phyloP scores from a whole-genome alignment of 2,329 filamentous ascomycete species.

The Didymellaceae sp. region DNA sequence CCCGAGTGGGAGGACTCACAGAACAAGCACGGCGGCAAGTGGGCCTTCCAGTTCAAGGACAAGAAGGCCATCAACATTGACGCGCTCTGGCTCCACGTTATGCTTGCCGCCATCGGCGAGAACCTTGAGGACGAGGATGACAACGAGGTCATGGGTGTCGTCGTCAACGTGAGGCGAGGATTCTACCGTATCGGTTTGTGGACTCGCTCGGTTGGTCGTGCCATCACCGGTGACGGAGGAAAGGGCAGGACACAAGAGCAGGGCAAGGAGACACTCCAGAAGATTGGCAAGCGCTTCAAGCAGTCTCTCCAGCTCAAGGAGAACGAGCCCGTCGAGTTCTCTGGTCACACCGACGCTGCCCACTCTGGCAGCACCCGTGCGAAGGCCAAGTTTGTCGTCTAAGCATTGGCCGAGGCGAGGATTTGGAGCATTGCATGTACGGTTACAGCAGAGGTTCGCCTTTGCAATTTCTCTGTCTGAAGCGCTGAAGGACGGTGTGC shows the following conservation, averaged over 20 bases:
- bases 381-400: slow-evolving; percentile 91
- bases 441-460: slow-evolving; percentile 3
- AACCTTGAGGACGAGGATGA: slow-evolving; percentile 94
- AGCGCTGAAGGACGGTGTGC: slow-evolving; percentile 4
- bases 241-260: slow-evolving; percentile 82
- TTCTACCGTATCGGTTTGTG: slow-evolving; percentile 98
- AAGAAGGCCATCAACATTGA: slow-evolving; percentile 92
- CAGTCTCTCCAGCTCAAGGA: slow-evolving; percentile 81
- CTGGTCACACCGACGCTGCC: slow-evolving; percentile 92
- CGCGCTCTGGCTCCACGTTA: slow-evolving; percentile 94
- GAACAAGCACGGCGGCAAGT: slow-evolving; percentile 99
- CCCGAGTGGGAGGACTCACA: slow-evolving; percentile 98
- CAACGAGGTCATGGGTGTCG: slow-evolving; percentile 98
- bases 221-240: slow-evolving; percentile 74
- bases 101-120: slow-evolving; percentile 96
- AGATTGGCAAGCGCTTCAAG: slow-evolving; percentile 92
- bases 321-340: slow-evolving; percentile 87
- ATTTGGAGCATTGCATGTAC: background rate
- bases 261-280: slow-evolving; percentile 81
- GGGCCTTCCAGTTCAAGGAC: slow-evolving; percentile 98
- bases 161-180: slow-evolving; percentile 97
- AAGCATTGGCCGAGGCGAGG: slow-evolving; percentile 38
- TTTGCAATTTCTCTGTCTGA: slow-evolving; percentile 13
- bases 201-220: slow-evolving; percentile 93
- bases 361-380: slow-evolving; percentile 92